Evolutionary conservation across 2,329 filamentous ascomycete genomes (phyloP).

Genomic region (Ophiostoma perfectum): DNA sequence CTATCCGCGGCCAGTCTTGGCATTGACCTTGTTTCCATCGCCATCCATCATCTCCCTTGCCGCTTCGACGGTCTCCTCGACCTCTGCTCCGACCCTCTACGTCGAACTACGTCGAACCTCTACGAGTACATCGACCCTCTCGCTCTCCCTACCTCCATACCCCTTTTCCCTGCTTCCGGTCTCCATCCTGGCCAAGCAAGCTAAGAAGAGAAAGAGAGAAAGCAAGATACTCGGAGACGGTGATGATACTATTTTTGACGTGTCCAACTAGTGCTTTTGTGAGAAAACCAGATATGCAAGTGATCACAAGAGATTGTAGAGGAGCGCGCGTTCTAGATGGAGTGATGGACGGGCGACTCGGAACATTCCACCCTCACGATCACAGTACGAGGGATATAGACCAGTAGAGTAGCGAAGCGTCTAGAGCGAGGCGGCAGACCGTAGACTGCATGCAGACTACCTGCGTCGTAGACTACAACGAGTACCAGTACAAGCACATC

Average conservation of each 20-base stretch:
- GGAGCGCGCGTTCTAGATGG: neutral
- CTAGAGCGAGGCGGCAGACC: neutral
- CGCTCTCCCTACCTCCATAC: neutral
- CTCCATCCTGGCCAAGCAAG: slow-evolving; percentile 10
- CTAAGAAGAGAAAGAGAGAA: neutral
- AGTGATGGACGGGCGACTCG: neutral
- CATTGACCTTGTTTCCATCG: no score
- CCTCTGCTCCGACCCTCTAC: no score
- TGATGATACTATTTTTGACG: neutral
- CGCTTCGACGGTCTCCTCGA: neutral
- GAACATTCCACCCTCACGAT: neutral
- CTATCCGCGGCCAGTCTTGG: no score
- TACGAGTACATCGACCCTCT: neutral
- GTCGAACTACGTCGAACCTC: neutral
- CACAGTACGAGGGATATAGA: neutral
- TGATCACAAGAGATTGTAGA: neutral
- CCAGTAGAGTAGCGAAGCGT: neutral
- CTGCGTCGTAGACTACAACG: neutral
- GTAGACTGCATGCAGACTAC: no score
- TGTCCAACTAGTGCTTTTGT: neutral
- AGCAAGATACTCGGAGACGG: no score
- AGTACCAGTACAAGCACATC: slow-evolving; percentile 3
- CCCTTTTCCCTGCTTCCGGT: slow-evolving; percentile 11
- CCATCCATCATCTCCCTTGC: slow-evolving; percentile 1
- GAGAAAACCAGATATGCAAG: neutral